Percentiles rank a stretch among this genome's conserved stretches.
Evolutionary conservation across 2,329 filamentous ascomycete genomes (phyloP).

Genomic region (Aureobasidium lini): DNA sequence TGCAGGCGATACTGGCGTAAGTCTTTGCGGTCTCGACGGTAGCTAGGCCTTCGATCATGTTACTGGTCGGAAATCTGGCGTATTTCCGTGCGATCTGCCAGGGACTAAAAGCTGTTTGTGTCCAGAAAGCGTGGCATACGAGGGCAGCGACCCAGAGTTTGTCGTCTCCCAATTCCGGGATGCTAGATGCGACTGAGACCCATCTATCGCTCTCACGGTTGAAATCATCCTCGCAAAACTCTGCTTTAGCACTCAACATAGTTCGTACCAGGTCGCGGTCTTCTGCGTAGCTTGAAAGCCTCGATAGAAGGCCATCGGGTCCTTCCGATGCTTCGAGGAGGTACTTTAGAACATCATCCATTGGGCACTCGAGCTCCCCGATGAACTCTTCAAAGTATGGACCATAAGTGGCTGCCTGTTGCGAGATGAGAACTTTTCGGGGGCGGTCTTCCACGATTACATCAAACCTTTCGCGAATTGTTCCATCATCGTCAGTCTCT

Average conservation of each 20-base stretch:
- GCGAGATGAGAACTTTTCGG: conserved; percentile 26
- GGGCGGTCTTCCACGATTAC: conserved; percentile 25
- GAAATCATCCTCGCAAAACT: conserved; percentile 27
- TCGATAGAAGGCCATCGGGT: not conserved
- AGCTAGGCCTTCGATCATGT: conserved; percentile 15
- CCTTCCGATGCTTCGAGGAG: conserved; percentile 27
- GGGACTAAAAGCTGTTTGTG: conserved; percentile 29
- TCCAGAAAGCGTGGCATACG: conserved; percentile 31
- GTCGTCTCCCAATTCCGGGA: conserved; percentile 22
- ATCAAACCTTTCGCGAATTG: conserved; percentile 24
- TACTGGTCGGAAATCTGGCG: conserved; percentile 13
- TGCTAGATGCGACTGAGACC: conserved; percentile 24
- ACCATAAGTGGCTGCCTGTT: conserved; percentile 31
- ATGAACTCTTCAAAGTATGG: conserved; percentile 30
- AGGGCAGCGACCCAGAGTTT: conserved; percentile 28
- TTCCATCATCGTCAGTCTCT: conserved; percentile 24
- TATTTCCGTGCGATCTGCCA: conserved; percentile 5
- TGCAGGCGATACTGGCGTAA: conserved; percentile 16
- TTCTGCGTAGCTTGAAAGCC: not conserved
- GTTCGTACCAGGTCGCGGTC: not conserved
- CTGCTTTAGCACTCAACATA: conserved; percentile 17
- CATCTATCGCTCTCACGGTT: conserved; percentile 26
- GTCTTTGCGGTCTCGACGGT: conserved; percentile 1
- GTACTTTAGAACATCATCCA: conserved; percentile 33
- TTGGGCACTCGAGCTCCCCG: conserved; percentile 27